phyloP scores from a whole-genome alignment of 2,329 filamentous ascomycete genomes.

The Arthrobotrys pseudoclavata region DNA sequence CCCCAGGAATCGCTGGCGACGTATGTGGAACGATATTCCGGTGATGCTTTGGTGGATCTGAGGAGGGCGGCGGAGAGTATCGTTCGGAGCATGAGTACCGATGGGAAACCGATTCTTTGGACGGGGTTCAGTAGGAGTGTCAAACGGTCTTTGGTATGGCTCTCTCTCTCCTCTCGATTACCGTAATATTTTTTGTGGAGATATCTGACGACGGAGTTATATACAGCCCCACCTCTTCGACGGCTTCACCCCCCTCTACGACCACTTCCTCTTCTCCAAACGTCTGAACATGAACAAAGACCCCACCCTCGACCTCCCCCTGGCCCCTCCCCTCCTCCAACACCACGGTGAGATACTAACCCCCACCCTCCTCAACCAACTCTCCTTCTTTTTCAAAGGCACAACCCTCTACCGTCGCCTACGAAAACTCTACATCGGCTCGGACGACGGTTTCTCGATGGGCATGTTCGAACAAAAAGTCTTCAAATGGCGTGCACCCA shows the following conservation, averaged over 20 bases:
- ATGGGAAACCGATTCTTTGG: slow-evolving; percentile 61
- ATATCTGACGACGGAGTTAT: background rate
- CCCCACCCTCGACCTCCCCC: slow-evolving; percentile 66
- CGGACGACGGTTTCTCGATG: slow-evolving; percentile 80
- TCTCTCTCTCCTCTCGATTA: background rate
- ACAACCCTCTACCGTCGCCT: slow-evolving; percentile 76
- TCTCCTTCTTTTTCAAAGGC: slow-evolving; percentile 80
- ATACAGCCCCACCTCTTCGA: slow-evolving; percentile 76
- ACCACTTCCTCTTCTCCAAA: slow-evolving; percentile 81
- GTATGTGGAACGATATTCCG: slow-evolving; percentile 73
- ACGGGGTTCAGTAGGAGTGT: slow-evolving; percentile 61
- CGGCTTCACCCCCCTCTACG: slow-evolving; percentile 77
- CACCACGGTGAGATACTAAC: slow-evolving; percentile 74
- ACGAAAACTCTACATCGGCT: slow-evolving; percentile 78
- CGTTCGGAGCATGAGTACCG: slow-evolving; percentile 67
- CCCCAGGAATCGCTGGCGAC: slow-evolving; percentile 76
- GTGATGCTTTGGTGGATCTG: slow-evolving; percentile 72
- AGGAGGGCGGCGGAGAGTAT: slow-evolving; percentile 75
- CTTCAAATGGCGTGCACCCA: slow-evolving; percentile 82
- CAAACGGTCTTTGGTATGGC: slow-evolving; percentile 60
- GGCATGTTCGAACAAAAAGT: slow-evolving; percentile 81
- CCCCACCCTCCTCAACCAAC: slow-evolving; percentile 75
- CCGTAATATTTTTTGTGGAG: background rate
- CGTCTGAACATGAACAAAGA: slow-evolving; percentile 76
- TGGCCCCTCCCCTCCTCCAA: slow-evolving; percentile 63